Percentiles rank a stretch among this genome's conserved stretches.
These are phyloP conservation scores for Lentinula sp. DNA, from an alignment of 768 basidiomycete genomes.

Conservation along the genomic window DNA sequence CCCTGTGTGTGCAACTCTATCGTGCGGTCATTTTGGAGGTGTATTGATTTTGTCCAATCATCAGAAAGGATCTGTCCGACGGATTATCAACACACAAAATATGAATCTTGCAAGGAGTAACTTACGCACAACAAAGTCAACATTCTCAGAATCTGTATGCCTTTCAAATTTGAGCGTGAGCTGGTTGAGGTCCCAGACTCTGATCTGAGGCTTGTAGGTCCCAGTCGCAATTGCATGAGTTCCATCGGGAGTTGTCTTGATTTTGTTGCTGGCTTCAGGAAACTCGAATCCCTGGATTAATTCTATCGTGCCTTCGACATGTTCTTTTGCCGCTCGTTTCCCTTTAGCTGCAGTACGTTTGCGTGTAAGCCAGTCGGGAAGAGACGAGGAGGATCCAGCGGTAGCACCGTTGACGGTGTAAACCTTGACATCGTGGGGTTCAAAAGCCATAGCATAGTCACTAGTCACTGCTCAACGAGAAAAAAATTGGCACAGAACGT, in stretches of 20 bases:
- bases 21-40: conserved; percentile 93
- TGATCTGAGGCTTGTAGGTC: conserved; percentile 95
- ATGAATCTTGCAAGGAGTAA: conserved; percentile 15
- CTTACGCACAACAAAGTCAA: conserved; percentile 93
- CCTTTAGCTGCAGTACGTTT: conserved; percentile 61
- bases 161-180: conserved; percentile 93
- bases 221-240: conserved; percentile 92
- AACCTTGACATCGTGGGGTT: conserved; percentile 58
- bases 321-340: conserved; percentile 63
- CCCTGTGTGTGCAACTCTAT: conserved; percentile 92
- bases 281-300: conserved; percentile 97
- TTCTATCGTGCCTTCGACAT: conserved; percentile 80
- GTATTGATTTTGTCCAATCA: conserved; percentile 98
- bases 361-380: conserved; percentile 90
- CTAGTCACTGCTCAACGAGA: background rate
- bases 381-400: conserved; percentile 79
- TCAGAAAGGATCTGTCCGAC: conserved; percentile 76
- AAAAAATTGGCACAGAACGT: background rate
- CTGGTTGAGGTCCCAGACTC: conserved; percentile 92
- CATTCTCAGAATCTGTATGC: conserved; percentile 93
- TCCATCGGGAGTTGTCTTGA: conserved; percentile 89
- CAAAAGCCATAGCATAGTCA: conserved; percentile 19
- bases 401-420: conserved; percentile 96
- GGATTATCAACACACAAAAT: background rate
- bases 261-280: conserved; percentile 89